phyloP scores from a whole-genome alignment of 805 yeast species.

The Sugiyamaella mastotermitis region DNA sequence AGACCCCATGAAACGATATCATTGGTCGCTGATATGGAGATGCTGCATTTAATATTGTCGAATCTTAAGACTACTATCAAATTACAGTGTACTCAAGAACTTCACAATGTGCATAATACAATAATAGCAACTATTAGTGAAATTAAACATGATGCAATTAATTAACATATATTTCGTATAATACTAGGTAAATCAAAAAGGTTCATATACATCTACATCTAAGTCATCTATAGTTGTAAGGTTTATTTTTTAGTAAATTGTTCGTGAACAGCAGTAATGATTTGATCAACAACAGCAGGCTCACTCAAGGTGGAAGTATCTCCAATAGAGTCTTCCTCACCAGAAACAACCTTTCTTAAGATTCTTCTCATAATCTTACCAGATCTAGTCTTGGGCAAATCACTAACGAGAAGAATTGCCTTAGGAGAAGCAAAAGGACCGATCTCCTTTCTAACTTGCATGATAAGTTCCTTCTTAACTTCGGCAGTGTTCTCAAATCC shows the following conservation, averaged over 20 bases:
- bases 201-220: too few relatives aligned
- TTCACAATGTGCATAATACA: too few relatives aligned
- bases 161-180: too few relatives aligned
- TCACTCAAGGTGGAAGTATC: slow-evolving; percentile 86
- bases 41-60: too few relatives aligned
- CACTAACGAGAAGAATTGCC: slow-evolving; percentile 72
- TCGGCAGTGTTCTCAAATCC: slow-evolving; percentile 34
- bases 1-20: too few relatives aligned
- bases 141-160: too few relatives aligned
- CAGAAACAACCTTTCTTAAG: slow-evolving; percentile 84
- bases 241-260: neutral
- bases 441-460: slow-evolving; percentile 86
- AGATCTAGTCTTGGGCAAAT: slow-evolving; percentile 96
- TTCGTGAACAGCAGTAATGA: slow-evolving; percentile 55
- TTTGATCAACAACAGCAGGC: slow-evolving; percentile 73
- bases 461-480: slow-evolving; percentile 63
- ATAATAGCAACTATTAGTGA: too few relatives aligned
- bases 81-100: too few relatives aligned
- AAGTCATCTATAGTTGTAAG: too few relatives aligned
- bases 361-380: slow-evolving; percentile 99
- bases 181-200: too few relatives aligned
- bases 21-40: too few relatives aligned
- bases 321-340: slow-evolving; percentile 90
- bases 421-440: slow-evolving; percentile 96
- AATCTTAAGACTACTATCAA: too few relatives aligned